These are phyloP conservation scores for Nothopassalora personata DNA, from an alignment of 2,329 filamentous ascomycete genomes.

Conservation along the genomic window DNA sequence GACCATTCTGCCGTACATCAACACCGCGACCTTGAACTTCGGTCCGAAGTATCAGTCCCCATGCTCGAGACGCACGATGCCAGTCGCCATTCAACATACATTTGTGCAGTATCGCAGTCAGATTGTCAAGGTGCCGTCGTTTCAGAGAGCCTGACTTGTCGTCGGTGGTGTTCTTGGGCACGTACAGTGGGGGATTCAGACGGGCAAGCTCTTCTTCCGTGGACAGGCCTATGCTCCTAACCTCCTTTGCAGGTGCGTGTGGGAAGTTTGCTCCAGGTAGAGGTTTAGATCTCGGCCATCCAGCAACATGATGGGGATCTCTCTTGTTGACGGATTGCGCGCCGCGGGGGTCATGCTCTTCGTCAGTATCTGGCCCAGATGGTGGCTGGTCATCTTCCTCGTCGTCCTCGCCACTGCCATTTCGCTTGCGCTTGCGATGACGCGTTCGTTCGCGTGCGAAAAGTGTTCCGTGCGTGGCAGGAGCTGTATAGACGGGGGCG, in stretches of 20 bases:
- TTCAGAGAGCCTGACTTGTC: conserved; percentile 33
- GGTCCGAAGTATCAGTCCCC: conserved; percentile 65
- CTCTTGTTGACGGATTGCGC: conserved; percentile 26
- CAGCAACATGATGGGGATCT: conserved; percentile 38
- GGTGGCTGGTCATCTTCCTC: conserved; percentile 7
- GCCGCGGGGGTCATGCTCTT: conserved; percentile 13
- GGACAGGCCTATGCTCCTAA: conserved; percentile 14
- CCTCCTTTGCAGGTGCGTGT: conserved; percentile 34
- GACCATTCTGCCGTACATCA: conserved; percentile 63
- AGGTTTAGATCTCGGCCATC: conserved; percentile 35
- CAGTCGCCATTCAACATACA: conserved; percentile 69
- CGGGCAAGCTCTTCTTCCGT: conserved; percentile 38
- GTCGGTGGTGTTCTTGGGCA: conserved; percentile 18
- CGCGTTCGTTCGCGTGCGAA: conserved; percentile 24
- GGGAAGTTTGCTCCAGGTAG: conserved; percentile 43
- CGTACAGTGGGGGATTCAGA: conserved; percentile 40
- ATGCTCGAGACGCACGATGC: conserved; percentile 65
- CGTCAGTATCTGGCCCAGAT: conserved; percentile 2
- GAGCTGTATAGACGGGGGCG: conserved; percentile 26
- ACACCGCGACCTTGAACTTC: conserved; percentile 53
- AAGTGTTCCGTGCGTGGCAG: conserved; percentile 21
- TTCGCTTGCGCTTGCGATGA: conserved; percentile 26
- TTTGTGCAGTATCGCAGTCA: conserved; percentile 66
- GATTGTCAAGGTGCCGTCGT: conserved; percentile 56
- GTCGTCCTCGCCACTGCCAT: conserved; percentile 15